Evolutionary conservation across 176 grass and related monocot species (phyloP), one percentile per base, ranked within the genome.

Genomic region (Melocanna baccifera): DNA sequence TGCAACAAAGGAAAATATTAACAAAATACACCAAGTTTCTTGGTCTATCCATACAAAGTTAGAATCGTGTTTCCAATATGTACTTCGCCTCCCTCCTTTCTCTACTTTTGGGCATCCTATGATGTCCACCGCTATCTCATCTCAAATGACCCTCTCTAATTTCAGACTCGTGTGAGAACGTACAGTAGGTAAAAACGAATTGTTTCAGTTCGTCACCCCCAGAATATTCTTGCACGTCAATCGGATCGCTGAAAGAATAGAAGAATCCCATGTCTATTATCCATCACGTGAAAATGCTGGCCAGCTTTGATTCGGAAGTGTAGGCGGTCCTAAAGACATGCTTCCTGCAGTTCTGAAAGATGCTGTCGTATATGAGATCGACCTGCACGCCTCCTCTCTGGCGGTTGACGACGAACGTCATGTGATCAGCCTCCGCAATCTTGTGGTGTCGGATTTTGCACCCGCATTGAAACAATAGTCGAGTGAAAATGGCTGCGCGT

Each of bases 381-480:
- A 97, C 94, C 48, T 92, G 90, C 50, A 91, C 81, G 34, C 92
- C 82, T 2, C 92, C 92, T 61, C 88, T 85, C 5, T 84, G 90
- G 11, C 92, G 76, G 79, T 97, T 92, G 56, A 97, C 72, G 14
- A 97, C 69, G 79, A 97, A 92, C 52, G 90, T 47, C 83, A 94
- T 94, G 71, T 97, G 95, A 75, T 97, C 95, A 1, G 90, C 90
- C 75, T 94, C 92, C 51, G 92, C 56, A 39, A 94, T 86, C 81
- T 76, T 89, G 83, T 92, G 92, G 59, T 94, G 92, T 87, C 93
- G 92, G 72, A 46, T 23, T 16, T 65, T 30, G 69, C 62, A 85
- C 12, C 63, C 86, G 23, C 46, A 53, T 23, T 14, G 52, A 73
- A 23, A n/a, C 30, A 75, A 12, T 2, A 23, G 56, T 4, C 20